Percentiles rank a stretch among this genome's conserved stretches.
Evolutionary conservation across 2,329 filamentous ascomycete genomes (phyloP).

Genomic region (Nigrospora oryzae): DNA sequence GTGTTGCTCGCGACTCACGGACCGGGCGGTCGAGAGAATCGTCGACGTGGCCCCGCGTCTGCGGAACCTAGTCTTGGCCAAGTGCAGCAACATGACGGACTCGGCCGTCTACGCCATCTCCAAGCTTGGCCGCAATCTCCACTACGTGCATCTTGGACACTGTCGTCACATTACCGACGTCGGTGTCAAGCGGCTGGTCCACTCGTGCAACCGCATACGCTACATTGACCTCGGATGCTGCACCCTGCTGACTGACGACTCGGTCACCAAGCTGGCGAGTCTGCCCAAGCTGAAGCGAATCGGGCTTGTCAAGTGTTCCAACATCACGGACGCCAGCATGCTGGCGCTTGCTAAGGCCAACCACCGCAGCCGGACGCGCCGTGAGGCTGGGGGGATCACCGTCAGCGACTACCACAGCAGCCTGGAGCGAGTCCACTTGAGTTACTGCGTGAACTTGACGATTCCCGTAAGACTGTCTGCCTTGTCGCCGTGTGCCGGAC

Average conservation of each 20-base stretch:
- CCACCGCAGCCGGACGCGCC: constrained; percentile 38
- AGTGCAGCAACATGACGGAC: constrained; percentile 90
- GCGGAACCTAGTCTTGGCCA: constrained; percentile 87
- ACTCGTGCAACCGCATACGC: constrained; percentile 82
- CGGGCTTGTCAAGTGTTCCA: constrained; percentile 85
- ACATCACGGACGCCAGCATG: constrained; percentile 86
- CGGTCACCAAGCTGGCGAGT: constrained; percentile 73
- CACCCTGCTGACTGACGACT: constrained; percentile 75
- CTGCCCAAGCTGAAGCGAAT: constrained; percentile 92
- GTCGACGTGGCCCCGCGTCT: constrained; percentile 79
- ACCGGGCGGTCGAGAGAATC: constrained; percentile 82
- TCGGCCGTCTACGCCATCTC: constrained; percentile 80
- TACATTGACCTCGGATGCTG: constrained; percentile 99
- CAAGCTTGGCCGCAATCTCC: constrained; percentile 85
- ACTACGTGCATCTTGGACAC: constrained; percentile 93
- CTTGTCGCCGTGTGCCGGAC: background rate
- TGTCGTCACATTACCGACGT: constrained; percentile 86
- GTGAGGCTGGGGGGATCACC: constrained; percentile 37
- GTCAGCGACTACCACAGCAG: constrained; percentile 46
- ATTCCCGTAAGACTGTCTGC: constrained; percentile 53
- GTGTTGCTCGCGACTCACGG: constrained; percentile 74
- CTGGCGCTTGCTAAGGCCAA: constrained; percentile 70
- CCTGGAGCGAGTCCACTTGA: constrained; percentile 89
- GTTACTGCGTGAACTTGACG: constrained; percentile 83
- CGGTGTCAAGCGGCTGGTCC: constrained; percentile 77